Conservation (phyloP, 345 rosid species). For the Melaleuca quinquenervia region DNA sequence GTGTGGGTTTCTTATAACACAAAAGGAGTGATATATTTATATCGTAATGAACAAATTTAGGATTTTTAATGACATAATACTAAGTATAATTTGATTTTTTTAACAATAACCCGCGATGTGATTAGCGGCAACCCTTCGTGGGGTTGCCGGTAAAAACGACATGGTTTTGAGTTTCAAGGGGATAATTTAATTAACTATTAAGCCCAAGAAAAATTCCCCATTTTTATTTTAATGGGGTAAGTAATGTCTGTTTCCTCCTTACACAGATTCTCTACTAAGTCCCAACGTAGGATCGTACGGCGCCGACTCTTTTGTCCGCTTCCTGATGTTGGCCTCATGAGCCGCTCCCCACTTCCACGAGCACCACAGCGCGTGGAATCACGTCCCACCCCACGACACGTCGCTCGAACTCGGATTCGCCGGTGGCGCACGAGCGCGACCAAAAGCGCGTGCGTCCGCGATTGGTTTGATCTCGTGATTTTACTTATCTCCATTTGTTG, state of each 20-base stretch:
- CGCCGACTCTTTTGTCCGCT: neutral
- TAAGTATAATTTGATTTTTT: too few species aligned
- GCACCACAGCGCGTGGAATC: neutral
- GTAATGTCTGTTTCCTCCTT: neutral
- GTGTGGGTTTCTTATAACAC: too few species aligned
- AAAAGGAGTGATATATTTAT: too few species aligned
- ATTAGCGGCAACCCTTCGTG: neutral
- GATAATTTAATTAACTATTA: neutral
- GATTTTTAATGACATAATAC: too few species aligned
- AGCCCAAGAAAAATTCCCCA: neutral
- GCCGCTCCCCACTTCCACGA: neutral
- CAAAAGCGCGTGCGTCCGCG: neutral
- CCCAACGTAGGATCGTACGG: neutral
- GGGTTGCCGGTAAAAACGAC: neutral
- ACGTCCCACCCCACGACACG: too few species aligned
- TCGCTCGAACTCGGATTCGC: accelerated
- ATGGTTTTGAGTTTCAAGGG: neutral
- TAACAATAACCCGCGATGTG: neutral
- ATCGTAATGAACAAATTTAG: too few species aligned
- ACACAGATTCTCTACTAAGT: neutral
- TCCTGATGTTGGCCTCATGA: neutral
- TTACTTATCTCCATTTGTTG: neutral
- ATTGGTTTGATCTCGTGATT: neutral
- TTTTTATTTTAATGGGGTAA: too few species aligned
- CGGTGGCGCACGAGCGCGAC: neutral